Evolutionary conservation across 345 rosid species (phyloP).

Genomic region (Aurinia saxatilis): DNA sequence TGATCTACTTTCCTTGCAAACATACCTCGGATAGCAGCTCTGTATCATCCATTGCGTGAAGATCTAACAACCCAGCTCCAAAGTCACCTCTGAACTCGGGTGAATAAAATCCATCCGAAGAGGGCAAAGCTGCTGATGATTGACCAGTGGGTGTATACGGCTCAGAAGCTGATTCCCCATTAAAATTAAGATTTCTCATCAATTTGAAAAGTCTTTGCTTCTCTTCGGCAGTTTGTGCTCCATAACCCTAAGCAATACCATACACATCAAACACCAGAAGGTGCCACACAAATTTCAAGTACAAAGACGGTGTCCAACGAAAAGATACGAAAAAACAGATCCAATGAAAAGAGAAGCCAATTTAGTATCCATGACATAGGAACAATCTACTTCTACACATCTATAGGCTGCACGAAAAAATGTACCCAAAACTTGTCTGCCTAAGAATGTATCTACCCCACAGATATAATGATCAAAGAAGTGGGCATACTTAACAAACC

Average conservation of each 20-base stretch:
- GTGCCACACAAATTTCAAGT: background rate
- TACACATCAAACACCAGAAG: background rate
- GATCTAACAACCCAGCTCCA: slow-evolving; percentile 98
- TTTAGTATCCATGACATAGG: background rate
- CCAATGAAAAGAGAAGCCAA: background rate
- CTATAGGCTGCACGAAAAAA: background rate
- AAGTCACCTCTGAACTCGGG: slow-evolving; percentile 94
- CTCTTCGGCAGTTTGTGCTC: slow-evolving; percentile 96
- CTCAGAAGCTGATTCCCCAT: slow-evolving; percentile 88
- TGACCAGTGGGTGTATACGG: slow-evolving; percentile 61
- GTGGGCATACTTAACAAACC: background rate
- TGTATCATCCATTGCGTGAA: slow-evolving; percentile 97
- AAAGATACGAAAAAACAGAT: background rate
- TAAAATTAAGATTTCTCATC: slow-evolving; percentile 92
- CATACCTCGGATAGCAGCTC: slow-evolving; percentile 93
- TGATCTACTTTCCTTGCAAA: background rate
- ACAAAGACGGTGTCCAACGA: background rate
- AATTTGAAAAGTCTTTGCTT: slow-evolving; percentile 91
- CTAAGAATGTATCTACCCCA: background rate
- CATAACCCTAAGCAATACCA: slow-evolving; percentile 61
- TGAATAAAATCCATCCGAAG: slow-evolving; percentile 79
- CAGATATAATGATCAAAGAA: background rate
- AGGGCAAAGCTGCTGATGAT: slow-evolving; percentile 45
- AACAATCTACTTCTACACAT: slow-evolving; percentile 5
- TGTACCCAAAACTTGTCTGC: background rate